phyloP scores from a whole-genome alignment of 371 early-diverging fungal genomes.

The Nosema granulosis region DNA sequence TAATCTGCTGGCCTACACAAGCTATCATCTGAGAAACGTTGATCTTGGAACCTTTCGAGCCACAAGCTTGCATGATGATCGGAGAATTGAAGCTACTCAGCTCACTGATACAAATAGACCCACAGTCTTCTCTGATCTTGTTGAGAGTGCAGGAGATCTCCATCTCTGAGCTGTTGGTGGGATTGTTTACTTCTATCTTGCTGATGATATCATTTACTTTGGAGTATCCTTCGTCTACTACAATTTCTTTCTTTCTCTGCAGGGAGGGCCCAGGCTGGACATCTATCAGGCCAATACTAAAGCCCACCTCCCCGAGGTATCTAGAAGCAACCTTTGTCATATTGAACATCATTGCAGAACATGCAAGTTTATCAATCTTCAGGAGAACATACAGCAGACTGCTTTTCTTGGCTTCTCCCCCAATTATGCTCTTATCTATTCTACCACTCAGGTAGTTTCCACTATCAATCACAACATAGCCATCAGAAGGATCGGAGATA shows the following conservation, averaged over 20 bases:
- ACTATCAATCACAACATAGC: slow-evolving; percentile 78
- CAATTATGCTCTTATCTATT: slow-evolving; percentile 86
- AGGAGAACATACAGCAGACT: slow-evolving; percentile 83
- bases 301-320: slow-evolving; percentile 74
- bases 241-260: slow-evolving; percentile 72
- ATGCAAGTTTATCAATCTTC: slow-evolving; percentile 77
- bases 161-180: slow-evolving; percentile 36
- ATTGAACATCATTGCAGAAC: slow-evolving; percentile 84
- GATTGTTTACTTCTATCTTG: slow-evolving; percentile 66
- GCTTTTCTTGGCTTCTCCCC: slow-evolving; percentile 82
- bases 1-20: slow-evolving; percentile 98
- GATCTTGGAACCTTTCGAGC: slow-evolving; percentile 90
- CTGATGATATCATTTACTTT: slow-evolving; percentile 78
- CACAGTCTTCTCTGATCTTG: slow-evolving; percentile 86
- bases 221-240: slow-evolving; percentile 75
- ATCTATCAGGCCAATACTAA: slow-evolving; percentile 74
- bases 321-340: slow-evolving; percentile 83
- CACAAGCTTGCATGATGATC: slow-evolving; percentile 86
- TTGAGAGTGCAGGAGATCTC: slow-evolving; percentile 80
- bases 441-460: slow-evolving; percentile 86
- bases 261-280: slow-evolving; percentile 80
- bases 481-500: slow-evolving; percentile 74
- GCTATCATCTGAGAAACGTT: slow-evolving; percentile 99
- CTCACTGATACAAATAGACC: slow-evolving; percentile 84
- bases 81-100: slow-evolving; percentile 88